Evolutionary conservation across 345 rosid genomes (phyloP).

Genomic region (Populus davidiana): DNA sequence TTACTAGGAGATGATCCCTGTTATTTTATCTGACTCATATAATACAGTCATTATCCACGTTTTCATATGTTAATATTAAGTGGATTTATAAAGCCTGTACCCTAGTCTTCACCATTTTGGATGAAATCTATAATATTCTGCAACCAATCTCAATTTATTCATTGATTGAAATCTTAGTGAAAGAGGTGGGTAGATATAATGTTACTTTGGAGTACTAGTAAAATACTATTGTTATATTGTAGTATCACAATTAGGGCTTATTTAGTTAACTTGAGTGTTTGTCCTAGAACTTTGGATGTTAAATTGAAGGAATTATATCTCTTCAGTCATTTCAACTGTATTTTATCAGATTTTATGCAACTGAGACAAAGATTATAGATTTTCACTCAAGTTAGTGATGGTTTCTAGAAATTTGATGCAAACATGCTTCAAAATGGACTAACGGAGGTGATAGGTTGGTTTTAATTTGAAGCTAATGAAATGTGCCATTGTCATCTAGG

Average conservation of each 20-base stretch:
- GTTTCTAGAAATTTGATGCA: background rate
- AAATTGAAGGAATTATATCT: background rate
- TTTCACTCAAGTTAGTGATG: background rate
- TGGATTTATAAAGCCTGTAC: background rate
- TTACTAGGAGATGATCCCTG: background rate
- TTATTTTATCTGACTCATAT: constrained; percentile 11
- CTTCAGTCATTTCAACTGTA: background rate
- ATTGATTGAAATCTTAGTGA: background rate
- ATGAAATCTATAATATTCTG: background rate
- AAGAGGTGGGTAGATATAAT: background rate
- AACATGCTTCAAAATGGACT: background rate
- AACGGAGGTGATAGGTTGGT: background rate
- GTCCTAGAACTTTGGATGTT: background rate
- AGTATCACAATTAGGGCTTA: background rate
- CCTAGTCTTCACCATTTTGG: background rate
- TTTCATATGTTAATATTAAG: background rate
- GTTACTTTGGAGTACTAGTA: background rate
- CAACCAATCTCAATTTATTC: background rate
- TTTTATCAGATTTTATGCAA: background rate
- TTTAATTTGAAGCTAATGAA: background rate
- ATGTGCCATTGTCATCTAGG: background rate
- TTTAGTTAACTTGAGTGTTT: background rate
- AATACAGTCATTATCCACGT: background rate
- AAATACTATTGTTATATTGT: background rate
- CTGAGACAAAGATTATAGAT: background rate